Evolutionary conservation across 2,329 filamentous ascomycete species (phyloP), one percentile per base, ranked within the genome.

Genomic region (Ophiostoma ulmi): DNA sequence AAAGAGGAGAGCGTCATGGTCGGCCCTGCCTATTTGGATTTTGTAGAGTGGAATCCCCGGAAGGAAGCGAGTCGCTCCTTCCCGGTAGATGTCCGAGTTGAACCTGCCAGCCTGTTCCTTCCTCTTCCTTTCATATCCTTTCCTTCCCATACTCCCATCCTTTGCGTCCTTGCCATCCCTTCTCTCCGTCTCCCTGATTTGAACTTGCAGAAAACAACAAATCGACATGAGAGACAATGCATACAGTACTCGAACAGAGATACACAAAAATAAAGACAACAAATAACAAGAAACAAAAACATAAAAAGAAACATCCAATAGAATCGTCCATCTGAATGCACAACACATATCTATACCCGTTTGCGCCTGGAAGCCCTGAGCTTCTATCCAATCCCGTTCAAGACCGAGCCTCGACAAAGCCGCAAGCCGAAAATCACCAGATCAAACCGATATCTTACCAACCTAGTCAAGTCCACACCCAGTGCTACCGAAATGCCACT

Each of bases 301-400:
- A 61, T 35, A 55, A 22, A 26, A 8, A 11, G 2, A 22, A 58
- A 58, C 52, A 58, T 4, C 52, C 52, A 58, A 58, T 58, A 26
- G n/a, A 14, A 48, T 20, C 52, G 7, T 58, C 52, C n/a, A 17
- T 26, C 52, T 58, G 22, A 36, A 63, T 63, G 58, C 58, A 63
- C 31, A 31, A 14, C 58, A 36, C 58, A 63, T n/a, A 52, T 58
- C 3, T 22, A 35, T 63, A 22, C n/a, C 58, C 58, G 13, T 63
- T 63, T 63, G 58, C 58, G 58, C 58, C 58, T 35, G 26, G 58
- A 36, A 63, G 11, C 58, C 31, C 44, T n/a, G 44, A 48, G n/a
- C 55, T 63, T 36, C 58, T 63, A 36, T 63, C 58, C 58, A 63
- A 63, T 63, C 58, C 58, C 58, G 58, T 63, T 20, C 58, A 14